Evolutionary conservation across 192 early-diverging fungal genomes (phyloP).

Genomic region (Podila horticola): DNA sequence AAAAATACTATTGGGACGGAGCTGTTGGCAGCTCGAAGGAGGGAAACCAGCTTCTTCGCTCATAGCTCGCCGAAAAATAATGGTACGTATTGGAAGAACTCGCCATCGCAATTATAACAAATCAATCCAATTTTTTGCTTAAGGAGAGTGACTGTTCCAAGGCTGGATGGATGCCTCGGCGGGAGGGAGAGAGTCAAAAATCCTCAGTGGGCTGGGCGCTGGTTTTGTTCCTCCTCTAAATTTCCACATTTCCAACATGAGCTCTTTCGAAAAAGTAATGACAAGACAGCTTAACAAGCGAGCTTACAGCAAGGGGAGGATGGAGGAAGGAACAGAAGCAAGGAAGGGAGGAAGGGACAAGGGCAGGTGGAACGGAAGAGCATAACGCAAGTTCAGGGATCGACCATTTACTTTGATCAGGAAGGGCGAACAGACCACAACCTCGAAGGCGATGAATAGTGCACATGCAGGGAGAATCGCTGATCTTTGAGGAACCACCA

Average conservation of each 20-base stretch:
- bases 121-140: conserved; percentile 5
- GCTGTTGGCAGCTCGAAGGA: no score
- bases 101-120: no score
- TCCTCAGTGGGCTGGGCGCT: conserved; percentile 4
- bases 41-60: no score
- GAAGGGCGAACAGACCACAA: not conserved
- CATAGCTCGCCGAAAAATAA: no score
- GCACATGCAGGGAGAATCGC: not conserved
- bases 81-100: no score
- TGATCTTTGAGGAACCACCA: not conserved
- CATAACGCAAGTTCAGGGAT: no score
- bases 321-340: not conserved
- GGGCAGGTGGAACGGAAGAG: not conserved
- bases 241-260: conserved; percentile 54
- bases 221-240: conserved; percentile 54
- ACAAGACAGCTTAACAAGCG: not conserved
- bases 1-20: no score
- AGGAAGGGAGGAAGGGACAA: not conserved
- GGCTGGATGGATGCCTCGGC: not conserved
- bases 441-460: not conserved
- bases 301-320: not conserved
- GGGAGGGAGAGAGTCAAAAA: conserved; percentile 8
- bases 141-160: not conserved
- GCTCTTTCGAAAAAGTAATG: conserved; percentile 56
- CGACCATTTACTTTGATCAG: no score